Conservation (phyloP, 495 filamentous ascomycete species). For the Bombardia bombarda region DNA sequence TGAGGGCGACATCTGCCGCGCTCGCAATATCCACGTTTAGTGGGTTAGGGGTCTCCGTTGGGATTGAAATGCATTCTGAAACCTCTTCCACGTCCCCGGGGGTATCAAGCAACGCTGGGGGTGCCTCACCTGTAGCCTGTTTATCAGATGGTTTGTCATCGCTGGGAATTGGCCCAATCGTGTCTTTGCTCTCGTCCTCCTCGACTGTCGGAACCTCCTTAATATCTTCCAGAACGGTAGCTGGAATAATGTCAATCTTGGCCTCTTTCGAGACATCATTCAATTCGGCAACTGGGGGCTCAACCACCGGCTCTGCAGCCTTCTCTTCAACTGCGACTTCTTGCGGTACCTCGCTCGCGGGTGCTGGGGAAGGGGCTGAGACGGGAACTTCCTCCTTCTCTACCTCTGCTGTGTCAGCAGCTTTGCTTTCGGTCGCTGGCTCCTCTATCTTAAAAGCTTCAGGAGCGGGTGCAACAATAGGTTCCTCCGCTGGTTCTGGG, state of each 20-base stretch:
- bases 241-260: background rate
- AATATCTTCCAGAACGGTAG: background rate
- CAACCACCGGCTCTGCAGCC: background rate
- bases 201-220: background rate
- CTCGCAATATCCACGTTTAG: too few relatives aligned
- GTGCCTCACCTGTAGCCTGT: background rate
- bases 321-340: background rate
- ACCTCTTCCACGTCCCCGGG: background rate
- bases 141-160: background rate
- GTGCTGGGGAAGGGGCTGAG: background rate
- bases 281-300: background rate
- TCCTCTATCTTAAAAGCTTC: too few relatives aligned
- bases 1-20: too few relatives aligned
- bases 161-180: background rate
- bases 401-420: background rate
- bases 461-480: too few relatives aligned
- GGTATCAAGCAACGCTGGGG: background rate
- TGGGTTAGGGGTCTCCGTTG: constrained; percentile 1
- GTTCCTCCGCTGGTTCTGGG: background rate
- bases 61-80: background rate
- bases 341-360: too few relatives aligned
- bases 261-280: background rate
- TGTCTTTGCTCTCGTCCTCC: background rate
- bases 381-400: background rate
- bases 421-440: too few relatives aligned